These are phyloP conservation scores for Polychaeton citri DNA, from an alignment of 2,329 filamentous ascomycete genomes.

Conservation along the genomic window DNA sequence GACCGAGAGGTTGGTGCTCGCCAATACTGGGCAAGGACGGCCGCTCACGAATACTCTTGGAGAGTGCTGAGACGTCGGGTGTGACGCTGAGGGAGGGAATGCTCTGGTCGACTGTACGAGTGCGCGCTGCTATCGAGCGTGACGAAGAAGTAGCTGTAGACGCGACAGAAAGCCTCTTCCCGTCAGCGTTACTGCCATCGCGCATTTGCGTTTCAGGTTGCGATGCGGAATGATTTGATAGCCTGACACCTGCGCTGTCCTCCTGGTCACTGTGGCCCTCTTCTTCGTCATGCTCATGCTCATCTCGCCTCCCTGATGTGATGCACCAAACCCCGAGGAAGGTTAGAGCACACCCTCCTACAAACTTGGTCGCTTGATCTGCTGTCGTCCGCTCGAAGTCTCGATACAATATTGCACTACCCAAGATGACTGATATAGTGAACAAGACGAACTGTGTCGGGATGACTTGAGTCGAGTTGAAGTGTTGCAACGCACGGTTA, in stretches of 20 bases:
- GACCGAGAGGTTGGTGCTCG: constrained; percentile 1
- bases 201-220: no score
- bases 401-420: constrained; percentile 82
- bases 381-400: constrained; percentile 78
- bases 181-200: no score
- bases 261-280: no score
- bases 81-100: constrained; percentile 12
- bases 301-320: constrained; percentile 64
- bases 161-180: background rate
- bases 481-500: constrained; percentile 78
- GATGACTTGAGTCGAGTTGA: constrained; percentile 95
- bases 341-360: constrained; percentile 80
- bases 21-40: constrained; percentile 3
- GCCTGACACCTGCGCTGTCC: no score
- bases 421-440: constrained; percentile 86
- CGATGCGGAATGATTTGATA: no score
- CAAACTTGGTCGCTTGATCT: constrained; percentile 66
- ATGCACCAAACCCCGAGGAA: constrained; percentile 97
- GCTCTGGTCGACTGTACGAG: constrained; percentile 2
- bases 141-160: background rate
- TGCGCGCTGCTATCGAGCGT: background rate
- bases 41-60: background rate
- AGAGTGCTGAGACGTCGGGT: constrained; percentile 1
- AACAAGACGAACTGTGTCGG: constrained; percentile 96
- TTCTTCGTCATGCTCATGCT: constrained; percentile 30